phyloP scores from a whole-genome alignment of 139 green algal species.

The Tetraselmis chui region DNA sequence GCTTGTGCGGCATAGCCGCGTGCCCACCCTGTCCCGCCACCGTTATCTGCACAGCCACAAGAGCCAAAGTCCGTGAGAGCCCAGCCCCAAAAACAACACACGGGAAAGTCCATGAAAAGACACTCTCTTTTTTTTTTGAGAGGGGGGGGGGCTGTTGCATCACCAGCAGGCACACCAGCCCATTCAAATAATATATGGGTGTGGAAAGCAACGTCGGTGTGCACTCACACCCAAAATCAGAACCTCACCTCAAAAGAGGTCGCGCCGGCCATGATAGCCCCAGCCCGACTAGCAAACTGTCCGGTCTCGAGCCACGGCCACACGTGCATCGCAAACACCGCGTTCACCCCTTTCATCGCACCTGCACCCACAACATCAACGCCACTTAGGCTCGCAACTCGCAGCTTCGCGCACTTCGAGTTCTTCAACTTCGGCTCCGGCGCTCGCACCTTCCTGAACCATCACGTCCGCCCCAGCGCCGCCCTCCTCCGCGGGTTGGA shows the following conservation, averaged over 20 bases:
- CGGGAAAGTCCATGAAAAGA: too few species aligned
- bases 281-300: constrained; percentile 42
- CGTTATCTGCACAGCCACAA: constrained; percentile 24
- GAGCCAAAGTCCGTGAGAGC: too few species aligned
- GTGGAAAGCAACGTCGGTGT: too few species aligned
- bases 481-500: constrained; percentile 91
- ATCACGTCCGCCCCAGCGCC: constrained; percentile 60
- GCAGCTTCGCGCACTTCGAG: neutral
- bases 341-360: constrained; percentile 35
- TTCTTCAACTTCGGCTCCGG: neutral
- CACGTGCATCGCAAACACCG: constrained; percentile 73
- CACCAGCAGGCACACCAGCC: too few species aligned
- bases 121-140: too few species aligned
- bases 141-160: too few species aligned
- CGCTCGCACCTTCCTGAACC: constrained; percentile 38
- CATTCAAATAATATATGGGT: too few species aligned
- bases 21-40: constrained; percentile 72
- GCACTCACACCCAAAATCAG: too few species aligned
- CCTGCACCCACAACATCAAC: constrained; percentile 25
- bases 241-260: constrained; percentile 57
- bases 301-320: constrained; percentile 60
- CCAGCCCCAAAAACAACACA: too few species aligned
- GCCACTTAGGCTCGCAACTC: neutral
- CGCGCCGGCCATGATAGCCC: constrained; percentile 75
- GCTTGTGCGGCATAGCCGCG: constrained; percentile 76